phyloP scores from a whole-genome alignment of 768 basidiomycete species.

The Trametes villosa region DNA sequence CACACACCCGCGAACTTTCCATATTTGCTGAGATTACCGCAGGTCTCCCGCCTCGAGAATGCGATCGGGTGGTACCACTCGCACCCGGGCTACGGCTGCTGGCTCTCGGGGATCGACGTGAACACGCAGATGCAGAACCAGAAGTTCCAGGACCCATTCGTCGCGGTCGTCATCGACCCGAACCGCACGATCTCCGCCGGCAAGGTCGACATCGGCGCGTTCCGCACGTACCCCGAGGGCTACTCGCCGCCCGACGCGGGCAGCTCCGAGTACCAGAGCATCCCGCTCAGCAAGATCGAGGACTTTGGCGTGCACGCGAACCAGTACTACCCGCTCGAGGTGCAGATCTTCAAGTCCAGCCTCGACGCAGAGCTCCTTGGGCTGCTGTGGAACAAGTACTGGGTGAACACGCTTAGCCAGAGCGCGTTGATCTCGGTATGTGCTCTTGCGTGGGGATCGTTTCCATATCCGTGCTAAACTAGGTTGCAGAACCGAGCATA shows the following conservation, averaged over 20 bases:
- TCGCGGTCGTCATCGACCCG: constrained; percentile 97
- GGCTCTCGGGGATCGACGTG: constrained; percentile 98
- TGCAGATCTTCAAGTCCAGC: constrained; percentile 93
- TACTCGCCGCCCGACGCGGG: constrained; percentile 79
- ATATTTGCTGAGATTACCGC: constrained; percentile 10
- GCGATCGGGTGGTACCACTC: constrained; percentile 98
- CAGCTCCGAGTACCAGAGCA: constrained; percentile 91
- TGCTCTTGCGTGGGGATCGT: constrained; percentile 3
- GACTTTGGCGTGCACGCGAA: constrained; percentile 99
- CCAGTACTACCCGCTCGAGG: constrained; percentile 92
- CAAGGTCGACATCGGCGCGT: constrained; percentile 98
- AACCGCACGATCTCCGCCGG: constrained; percentile 98
- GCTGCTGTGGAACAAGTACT: constrained; percentile 98
- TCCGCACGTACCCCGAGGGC: constrained; percentile 95
- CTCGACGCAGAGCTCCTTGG: constrained; percentile 88
- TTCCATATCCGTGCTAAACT: not conserved
- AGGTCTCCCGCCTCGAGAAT: constrained; percentile 87
- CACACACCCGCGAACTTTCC: not conserved
- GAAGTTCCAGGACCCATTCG: constrained; percentile 93
- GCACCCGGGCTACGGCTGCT: constrained; percentile 98
- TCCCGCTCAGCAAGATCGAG: constrained; percentile 96
- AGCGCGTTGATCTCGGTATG: constrained; percentile 90
- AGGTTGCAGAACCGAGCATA: constrained; percentile 84
- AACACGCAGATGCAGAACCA: constrained; percentile 97
- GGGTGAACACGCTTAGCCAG: constrained; percentile 96